phyloP scores from a whole-genome alignment of 345 rosid genomes.

The Anacardium occidentale region DNA sequence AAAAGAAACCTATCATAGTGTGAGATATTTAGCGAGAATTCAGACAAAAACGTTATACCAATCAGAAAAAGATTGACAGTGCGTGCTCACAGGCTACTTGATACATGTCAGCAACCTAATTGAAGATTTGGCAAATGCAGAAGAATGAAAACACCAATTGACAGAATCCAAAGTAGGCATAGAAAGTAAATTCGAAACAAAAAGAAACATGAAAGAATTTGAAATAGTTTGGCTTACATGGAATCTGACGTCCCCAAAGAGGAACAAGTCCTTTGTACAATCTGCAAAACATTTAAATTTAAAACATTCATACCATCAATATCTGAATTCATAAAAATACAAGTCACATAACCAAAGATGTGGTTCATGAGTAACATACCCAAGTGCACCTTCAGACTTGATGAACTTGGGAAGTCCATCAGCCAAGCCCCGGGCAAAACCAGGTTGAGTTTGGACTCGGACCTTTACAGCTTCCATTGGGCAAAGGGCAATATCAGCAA shows the following conservation, averaged over 20 bases:
- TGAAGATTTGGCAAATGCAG: not conserved
- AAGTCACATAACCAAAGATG: not conserved
- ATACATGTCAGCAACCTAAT: not conserved
- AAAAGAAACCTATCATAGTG: too few relatives aligned
- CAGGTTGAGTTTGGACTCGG: slow-evolving; percentile 95
- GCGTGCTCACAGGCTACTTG: too few relatives aligned
- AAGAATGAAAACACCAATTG: not conserved
- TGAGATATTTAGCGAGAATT: not conserved
- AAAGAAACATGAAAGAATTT: not conserved
- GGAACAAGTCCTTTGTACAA: slow-evolving; percentile 85
- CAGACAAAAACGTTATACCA: not conserved
- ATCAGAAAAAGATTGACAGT: not conserved
- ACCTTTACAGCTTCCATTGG: slow-evolving; percentile 97
- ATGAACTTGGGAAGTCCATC: slow-evolving; percentile 92
- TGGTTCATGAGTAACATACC: slow-evolving; percentile 35
- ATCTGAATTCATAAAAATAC: not conserved
- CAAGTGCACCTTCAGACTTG: slow-evolving; percentile 66
- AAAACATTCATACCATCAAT: not conserved
- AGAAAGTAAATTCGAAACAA: not conserved
- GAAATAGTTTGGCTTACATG: slow-evolving; percentile 54
- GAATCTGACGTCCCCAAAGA: slow-evolving; percentile 98
- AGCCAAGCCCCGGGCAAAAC: slow-evolving; percentile 83
- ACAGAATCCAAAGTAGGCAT: not conserved
- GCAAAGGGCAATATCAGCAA: slow-evolving; percentile 91
- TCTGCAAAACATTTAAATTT: slow-evolving; percentile 38